Conservation (phyloP, 305 asterid species). For the Fraxinus sp. region DNA sequence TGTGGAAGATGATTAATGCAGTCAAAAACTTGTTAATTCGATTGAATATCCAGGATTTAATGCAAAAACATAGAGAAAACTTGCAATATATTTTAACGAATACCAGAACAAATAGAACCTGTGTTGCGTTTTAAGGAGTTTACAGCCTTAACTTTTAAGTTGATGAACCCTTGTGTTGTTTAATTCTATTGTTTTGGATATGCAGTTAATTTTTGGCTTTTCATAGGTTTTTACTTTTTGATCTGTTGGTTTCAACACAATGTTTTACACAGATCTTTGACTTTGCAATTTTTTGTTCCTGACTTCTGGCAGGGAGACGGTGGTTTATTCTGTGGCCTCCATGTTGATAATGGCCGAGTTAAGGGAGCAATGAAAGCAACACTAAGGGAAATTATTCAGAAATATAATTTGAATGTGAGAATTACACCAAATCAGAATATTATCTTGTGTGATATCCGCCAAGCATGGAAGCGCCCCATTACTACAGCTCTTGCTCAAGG, state of each 20-base stretch:
- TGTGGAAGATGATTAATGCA: not conserved
- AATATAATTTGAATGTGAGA: slow-evolving; percentile 47
- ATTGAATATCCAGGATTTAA: not conserved
- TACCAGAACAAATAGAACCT: not conserved
- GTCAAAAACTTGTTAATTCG: not conserved
- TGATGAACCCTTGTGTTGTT: slow-evolving; percentile 30
- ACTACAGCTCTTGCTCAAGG: slow-evolving; percentile 52
- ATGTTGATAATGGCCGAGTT: slow-evolving; percentile 60
- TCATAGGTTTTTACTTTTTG: not conserved
- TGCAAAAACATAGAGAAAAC: not conserved
- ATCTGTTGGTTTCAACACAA: not conserved
- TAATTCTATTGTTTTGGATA: not conserved
- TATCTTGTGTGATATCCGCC: slow-evolving; percentile 41
- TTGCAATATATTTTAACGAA: not conserved
- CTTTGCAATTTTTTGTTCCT: not conserved
- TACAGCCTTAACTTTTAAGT: not conserved
- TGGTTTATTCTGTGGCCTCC: slow-evolving; percentile 55
- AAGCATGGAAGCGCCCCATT: slow-evolving; percentile 54
- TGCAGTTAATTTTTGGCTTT: not conserved
- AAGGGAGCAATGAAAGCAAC: slow-evolving; percentile 55
- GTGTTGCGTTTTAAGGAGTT: not conserved
- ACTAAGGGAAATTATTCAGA: slow-evolving; percentile 55
- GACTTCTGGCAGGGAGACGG: slow-evolving; percentile 43
- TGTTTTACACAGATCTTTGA: not conserved
- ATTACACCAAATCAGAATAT: slow-evolving; percentile 55